Base-by-base conservation (phyloP, 2,329 filamentous ascomycete genomes). In the Sclerotinia subarctica region DNA sequence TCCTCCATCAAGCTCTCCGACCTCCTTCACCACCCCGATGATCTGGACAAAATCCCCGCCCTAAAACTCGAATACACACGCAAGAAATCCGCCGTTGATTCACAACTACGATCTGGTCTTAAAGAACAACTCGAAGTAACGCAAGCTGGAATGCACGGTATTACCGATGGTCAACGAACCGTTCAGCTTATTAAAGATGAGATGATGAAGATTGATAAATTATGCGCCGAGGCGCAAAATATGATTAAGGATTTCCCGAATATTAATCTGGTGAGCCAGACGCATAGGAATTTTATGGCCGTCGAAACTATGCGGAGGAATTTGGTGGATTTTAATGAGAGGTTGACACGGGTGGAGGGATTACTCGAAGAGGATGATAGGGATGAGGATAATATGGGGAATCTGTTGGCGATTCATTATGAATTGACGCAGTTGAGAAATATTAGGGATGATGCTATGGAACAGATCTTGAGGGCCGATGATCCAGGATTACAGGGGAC, bases 161-260 rank as follows among this genome's bases (percentile, higher is more conserved):
- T 99, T 72, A 88, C 87, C 56, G 93, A 97, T 77, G 94, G 94
- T 68, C 94, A 98, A 80, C 91, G 94, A 79, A 92, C 92, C 70
- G 92, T 99, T 47, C 90, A 92, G 77, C 87, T 91, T 75, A 97
- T 97, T 81, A 97, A 96, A 80, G 94, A 98, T 73, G 95, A 99
- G 82, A 95, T 99, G 88, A 93, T 96, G 84, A 96, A 94, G 81
- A 98, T 99, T 76, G 95, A 99, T 82, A 93, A 92, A 81, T 87
- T 99, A 72, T 99, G 95, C 82, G 93, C 94, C 71, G 96, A 99
- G 80, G 94, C 94, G 66, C 94, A 98, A 82, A 93, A 92, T 78
- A 97, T 97, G 88, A 97, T 99, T 76, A 89, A 91, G 76, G 95
- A 99, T 82, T 98, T 99, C 80, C 90, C 91, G 47, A 92, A 93